Conservation (phyloP, 495 filamentous ascomycete species). For the Haplographium delicatum region DNA sequence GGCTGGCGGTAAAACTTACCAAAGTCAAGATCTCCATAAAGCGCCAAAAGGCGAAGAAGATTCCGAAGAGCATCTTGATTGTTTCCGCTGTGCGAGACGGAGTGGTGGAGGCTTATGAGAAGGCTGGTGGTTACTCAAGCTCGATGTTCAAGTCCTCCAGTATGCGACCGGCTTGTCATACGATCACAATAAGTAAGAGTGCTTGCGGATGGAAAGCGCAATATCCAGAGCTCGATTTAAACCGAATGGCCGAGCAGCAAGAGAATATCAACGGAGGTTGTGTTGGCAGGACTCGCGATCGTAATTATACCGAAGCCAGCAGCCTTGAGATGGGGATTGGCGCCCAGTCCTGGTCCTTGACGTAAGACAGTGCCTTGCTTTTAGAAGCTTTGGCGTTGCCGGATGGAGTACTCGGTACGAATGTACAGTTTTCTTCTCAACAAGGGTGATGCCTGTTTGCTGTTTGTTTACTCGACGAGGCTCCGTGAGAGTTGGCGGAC, state of each 20-base stretch:
- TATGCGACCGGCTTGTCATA: no score
- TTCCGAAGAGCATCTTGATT: constrained; percentile 63
- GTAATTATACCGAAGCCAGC: not conserved
- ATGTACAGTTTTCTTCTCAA: constrained; percentile 1
- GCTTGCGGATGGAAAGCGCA: not conserved
- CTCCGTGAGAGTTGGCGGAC: not conserved
- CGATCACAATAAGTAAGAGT: not conserved
- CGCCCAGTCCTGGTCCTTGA: not conserved
- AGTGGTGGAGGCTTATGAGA: not conserved
- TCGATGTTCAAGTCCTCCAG: no score
- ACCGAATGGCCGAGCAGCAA: not conserved
- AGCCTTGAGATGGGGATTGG: not conserved
- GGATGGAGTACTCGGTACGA: not conserved
- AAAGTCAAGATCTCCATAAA: constrained; percentile 75
- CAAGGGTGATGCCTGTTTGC: constrained; percentile 12
- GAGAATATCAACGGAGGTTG: not conserved
- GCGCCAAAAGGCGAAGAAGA: constrained; percentile 83
- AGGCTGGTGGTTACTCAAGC: not conserved
- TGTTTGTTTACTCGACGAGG: not conserved
- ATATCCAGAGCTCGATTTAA: not conserved
- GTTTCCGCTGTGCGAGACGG: not conserved
- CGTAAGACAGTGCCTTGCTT: not conserved
- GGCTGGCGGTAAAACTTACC: constrained; percentile 36
- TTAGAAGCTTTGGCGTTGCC: not conserved
- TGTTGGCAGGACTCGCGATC: not conserved